A percentile compares a stretch with the other conserved stretches of the same genome.
Conservation (phyloP, 2,329 filamentous ascomycete genomes). For the Verticillium klebahnii region DNA sequence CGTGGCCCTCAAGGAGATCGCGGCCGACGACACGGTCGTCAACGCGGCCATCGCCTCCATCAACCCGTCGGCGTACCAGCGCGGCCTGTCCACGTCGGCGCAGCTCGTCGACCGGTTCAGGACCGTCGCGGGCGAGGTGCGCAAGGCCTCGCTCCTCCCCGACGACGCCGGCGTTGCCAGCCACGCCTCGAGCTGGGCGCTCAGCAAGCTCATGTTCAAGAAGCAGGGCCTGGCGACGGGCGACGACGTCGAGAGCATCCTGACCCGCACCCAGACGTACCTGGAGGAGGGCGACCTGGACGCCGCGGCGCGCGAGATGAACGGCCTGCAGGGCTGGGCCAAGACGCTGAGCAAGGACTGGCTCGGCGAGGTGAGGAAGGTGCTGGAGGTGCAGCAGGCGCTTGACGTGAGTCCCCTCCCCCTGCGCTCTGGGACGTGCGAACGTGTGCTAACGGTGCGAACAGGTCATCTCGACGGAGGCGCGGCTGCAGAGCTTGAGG, state of each 20-base stretch:
- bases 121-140: slow-evolving; percentile 83
- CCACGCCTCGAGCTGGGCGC: slow-evolving; percentile 82
- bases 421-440: background rate
- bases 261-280: slow-evolving; percentile 82
- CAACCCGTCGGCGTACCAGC: slow-evolving; percentile 89
- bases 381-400: slow-evolving; percentile 92
- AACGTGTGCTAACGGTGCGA: background rate
- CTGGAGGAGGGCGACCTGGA: slow-evolving; percentile 93
- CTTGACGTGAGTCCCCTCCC: slow-evolving; percentile 68
- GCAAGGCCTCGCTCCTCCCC: slow-evolving; percentile 88
- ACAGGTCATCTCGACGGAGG: slow-evolving; percentile 85
- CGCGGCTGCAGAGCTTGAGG: slow-evolving; percentile 79
- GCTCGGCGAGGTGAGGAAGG: slow-evolving; percentile 84
- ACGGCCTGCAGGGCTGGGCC: slow-evolving; percentile 86
- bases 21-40: slow-evolving; percentile 77
- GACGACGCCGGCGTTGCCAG: slow-evolving; percentile 92
- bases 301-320: slow-evolving; percentile 90
- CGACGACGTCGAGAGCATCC: slow-evolving; percentile 87
- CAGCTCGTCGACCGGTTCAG: slow-evolving; percentile 95
- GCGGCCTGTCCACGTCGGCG: slow-evolving; percentile 75
- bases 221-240: slow-evolving; percentile 82
- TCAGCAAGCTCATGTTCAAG: slow-evolving; percentile 95
- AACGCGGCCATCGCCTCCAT: slow-evolving; percentile 95
- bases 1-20: slow-evolving; percentile 90
- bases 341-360: slow-evolving; percentile 93